phyloP scores from a whole-genome alignment of 1,284 basidiomycete genomes.

The Trichosporon inkin region DNA sequence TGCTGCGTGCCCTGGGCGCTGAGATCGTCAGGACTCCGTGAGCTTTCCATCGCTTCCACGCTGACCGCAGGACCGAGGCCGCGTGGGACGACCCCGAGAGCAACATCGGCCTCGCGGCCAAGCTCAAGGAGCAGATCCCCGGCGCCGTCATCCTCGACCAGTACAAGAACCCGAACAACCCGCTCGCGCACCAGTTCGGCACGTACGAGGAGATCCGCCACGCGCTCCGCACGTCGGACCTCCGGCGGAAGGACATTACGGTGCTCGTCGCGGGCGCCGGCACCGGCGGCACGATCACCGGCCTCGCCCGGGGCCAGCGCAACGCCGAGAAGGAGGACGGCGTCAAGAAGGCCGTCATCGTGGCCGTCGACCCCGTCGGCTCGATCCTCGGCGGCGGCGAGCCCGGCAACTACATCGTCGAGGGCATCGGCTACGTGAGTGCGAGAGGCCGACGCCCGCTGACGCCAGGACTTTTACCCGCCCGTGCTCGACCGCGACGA shows the following conservation, averaged over 20 bases:
- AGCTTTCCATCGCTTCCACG: conserved; percentile 33
- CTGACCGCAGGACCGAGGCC: conserved; percentile 40
- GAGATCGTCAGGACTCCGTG: conserved; percentile 93
- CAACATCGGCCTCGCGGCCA: conserved; percentile 82
- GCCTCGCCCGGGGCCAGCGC: conserved; percentile 76
- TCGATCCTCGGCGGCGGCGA: conserved; percentile 67
- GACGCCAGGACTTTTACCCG: conserved; percentile 69
- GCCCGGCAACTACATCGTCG: conserved; percentile 69
- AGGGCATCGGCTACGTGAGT: conserved; percentile 75
- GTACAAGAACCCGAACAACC: conserved; percentile 70
- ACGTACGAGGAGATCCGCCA: conserved; percentile 84
- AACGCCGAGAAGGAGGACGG: conserved; percentile 49
- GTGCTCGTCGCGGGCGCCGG: conserved; percentile 84
- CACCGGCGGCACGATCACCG: conserved; percentile 91
- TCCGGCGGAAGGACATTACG: conserved; percentile 61
- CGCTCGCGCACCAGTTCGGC: conserved; percentile 77
- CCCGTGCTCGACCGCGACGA: conserved; percentile 57
- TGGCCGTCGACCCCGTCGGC: conserved; percentile 92
- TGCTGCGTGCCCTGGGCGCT: conserved; percentile 84
- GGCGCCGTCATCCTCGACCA: conserved; percentile 89
- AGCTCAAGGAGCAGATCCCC: conserved; percentile 73
- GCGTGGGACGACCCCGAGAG: conserved; percentile 60
- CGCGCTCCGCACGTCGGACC: conserved; percentile 42
- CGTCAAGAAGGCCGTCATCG: conserved; percentile 51
- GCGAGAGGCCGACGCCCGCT: neutral